phyloP scores from a whole-genome alignment of 139 green algal species.

The Closterium sp. region DNA sequence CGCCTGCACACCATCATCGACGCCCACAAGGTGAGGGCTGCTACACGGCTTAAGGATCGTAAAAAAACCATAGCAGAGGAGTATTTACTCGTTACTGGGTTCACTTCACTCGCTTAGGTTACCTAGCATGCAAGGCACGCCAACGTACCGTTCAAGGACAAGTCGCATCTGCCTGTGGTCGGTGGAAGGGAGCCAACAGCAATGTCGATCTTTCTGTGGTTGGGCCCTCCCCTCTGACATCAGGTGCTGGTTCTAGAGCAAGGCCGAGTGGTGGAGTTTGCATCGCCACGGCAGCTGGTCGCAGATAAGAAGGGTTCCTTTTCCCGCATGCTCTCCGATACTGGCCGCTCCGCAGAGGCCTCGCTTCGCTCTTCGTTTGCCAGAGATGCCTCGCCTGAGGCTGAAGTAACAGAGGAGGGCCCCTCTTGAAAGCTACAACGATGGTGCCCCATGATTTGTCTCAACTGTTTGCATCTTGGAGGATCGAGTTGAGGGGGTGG shows the following conservation, averaged over 20 bases:
- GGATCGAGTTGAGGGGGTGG: no score
- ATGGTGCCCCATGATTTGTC: no score
- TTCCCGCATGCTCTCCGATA: slow-evolving; percentile 1
- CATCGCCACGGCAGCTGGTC: not conserved
- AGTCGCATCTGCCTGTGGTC: not conserved
- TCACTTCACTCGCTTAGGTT: not conserved
- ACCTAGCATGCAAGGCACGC: not conserved
- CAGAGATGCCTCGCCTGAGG: not conserved
- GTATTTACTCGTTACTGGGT: no score
- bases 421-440: no score
- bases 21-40: slow-evolving; percentile 59
- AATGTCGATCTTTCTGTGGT: not conserved
- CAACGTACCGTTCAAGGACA: not conserved
- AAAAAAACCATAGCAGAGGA: no score
- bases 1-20: slow-evolving; percentile 80
- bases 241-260: slow-evolving; percentile 10
- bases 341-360: not conserved
- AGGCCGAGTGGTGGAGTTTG: slow-evolving; percentile 6
- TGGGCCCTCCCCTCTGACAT: not conserved
- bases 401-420: not conserved
- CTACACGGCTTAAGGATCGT: not conserved
- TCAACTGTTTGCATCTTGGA: no score
- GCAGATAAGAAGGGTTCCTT: not conserved
- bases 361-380: not conserved
- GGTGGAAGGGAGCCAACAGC: no score